Base-by-base conservation (phyloP, 805 yeast genomes). In the Candida glaebosa region DNA sequence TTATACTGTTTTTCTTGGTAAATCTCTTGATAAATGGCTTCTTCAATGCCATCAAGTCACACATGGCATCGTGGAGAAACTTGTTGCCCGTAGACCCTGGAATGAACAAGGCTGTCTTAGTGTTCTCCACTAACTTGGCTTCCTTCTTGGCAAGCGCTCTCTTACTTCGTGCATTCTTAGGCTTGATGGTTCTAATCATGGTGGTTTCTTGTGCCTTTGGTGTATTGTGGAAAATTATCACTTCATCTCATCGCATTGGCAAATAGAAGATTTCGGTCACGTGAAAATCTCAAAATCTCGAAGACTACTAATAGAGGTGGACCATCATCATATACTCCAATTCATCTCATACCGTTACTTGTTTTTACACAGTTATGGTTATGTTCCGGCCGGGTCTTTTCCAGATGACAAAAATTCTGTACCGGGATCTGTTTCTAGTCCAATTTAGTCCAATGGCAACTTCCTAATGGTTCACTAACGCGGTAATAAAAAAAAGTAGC, bases 91-190 rank as follows among this genome's bases (percentile, higher is more conserved):
- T 83, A 40, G 85, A 69, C 12, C 98, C 99, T 15, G 96, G 96
- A 34, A 93, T 81, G 56, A 93, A 93, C 43, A 93, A 74, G 0
- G 96, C 97, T 41, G 81, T 77, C 65, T 93, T 93, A 47, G 84
- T 81, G 63, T 93, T 90, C 63, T 93, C 99, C 6, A 84, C 84
- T 36, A 88, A 63, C 66, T 89, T 91, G 40, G 97, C 79, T 55
- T 89, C 96, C 54, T 81, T 84, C 56, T 85, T 84, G 48, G 89
- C 96, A 49, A 90, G 61, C 5, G 96, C 98, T 65, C 99, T 81
- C 71, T 93, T 93, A 42, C 96, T 79, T 58, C 98, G 88, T 41
- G 96, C 96, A 58, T 84, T 93, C 69, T 89, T 90, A 28, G 99
- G 98, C 52, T 88, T 84, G 14, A 53, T 46, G 30, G 34, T 42